Evolutionary conservation across 2,329 filamentous ascomycete species (phyloP).

Genomic region (Cladophialophora chaetospira): DNA sequence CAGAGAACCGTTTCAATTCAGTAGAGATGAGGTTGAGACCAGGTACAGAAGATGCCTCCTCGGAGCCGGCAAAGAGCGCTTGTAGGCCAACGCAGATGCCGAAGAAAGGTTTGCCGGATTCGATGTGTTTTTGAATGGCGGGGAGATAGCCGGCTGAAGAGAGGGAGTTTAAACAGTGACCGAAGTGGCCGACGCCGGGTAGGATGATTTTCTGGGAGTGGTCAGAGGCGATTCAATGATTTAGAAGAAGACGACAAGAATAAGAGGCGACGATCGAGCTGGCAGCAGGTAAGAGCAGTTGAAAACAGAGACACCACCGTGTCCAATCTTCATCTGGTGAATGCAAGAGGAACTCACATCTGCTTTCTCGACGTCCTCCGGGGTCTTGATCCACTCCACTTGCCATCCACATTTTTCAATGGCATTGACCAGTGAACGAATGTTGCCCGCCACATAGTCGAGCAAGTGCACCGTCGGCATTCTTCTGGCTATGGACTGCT

Average conservation of each 20-base stretch:
- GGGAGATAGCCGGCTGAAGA: constrained; percentile 78
- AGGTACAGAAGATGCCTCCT: constrained; percentile 70
- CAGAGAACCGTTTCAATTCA: constrained; percentile 72
- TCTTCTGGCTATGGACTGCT: background rate
- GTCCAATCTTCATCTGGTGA: too few species aligned
- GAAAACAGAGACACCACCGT: too few species aligned
- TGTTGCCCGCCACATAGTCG: constrained; percentile 94
- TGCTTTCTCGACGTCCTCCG: constrained; percentile 79
- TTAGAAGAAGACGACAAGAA: background rate
- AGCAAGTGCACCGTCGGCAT: constrained; percentile 57
- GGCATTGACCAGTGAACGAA: constrained; percentile 90
- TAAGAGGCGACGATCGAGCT: too few species aligned
- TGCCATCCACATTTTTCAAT: constrained; percentile 94
- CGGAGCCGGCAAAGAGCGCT: constrained; percentile 82
- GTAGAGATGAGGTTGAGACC: constrained; percentile 77
- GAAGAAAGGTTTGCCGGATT: constrained; percentile 94
- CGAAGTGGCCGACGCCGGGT: constrained; percentile 95
- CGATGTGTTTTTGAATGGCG: constrained; percentile 79
- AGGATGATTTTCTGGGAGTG: constrained; percentile 88
- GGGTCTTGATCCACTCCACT: constrained; percentile 86
- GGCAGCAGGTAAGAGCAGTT: too few species aligned
- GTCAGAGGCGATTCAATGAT: constrained; percentile 42
- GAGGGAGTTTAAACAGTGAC: constrained; percentile 88
- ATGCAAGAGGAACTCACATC: constrained; percentile 66
- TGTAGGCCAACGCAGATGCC: constrained; percentile 95